A percentile compares a stretch with the other conserved stretches of the same genome.
These are phyloP conservation scores for Erysimum cheiri DNA, from an alignment of 441 rosid genomes.

Conservation along the genomic window DNA sequence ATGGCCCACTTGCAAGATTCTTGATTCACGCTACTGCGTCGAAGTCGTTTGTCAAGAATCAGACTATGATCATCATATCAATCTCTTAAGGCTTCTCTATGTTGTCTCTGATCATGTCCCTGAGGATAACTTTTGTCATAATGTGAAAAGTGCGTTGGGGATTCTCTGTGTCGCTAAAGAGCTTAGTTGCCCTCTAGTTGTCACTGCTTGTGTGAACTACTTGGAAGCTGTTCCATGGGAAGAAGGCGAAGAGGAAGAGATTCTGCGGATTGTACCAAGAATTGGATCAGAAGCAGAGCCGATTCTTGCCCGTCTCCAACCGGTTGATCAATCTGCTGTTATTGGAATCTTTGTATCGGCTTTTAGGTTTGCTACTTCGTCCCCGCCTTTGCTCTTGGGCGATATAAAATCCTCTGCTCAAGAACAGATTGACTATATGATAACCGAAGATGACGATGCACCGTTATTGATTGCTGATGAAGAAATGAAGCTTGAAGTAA, in stretches of 20 bases:
- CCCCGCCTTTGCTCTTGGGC: slow-evolving; percentile 54
- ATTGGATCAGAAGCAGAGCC: slow-evolving; percentile 74
- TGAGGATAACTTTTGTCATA: slow-evolving; percentile 66
- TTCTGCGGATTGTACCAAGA: slow-evolving; percentile 65
- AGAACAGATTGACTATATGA: slow-evolving; percentile 93
- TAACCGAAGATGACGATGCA: slow-evolving; percentile 90
- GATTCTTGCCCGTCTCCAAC: slow-evolving; percentile 84
- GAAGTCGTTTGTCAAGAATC: slow-evolving; percentile 84
- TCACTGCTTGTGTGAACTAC: slow-evolving; percentile 76
- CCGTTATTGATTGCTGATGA: slow-evolving; percentile 68
- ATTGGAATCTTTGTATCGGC: slow-evolving; percentile 64
- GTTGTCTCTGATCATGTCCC: slow-evolving; percentile 54
- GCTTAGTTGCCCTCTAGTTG: slow-evolving; percentile 66
- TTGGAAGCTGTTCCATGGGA: slow-evolving; percentile 99
- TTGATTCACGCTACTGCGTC: slow-evolving; percentile 87
- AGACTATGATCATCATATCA: slow-evolving; percentile 78
- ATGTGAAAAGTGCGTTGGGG: slow-evolving; percentile 82
- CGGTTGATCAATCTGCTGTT: slow-evolving; percentile 66
- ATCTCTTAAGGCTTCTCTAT: slow-evolving; percentile 77
- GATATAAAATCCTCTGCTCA: slow-evolving; percentile 77
- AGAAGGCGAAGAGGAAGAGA: slow-evolving; percentile 93
- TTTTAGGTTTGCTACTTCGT: slow-evolving; percentile 77
- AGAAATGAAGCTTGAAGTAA: slow-evolving; percentile 67
- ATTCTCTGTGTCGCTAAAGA: slow-evolving; percentile 75
- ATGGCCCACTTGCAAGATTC: slow-evolving; percentile 95